phyloP scores from a whole-genome alignment of 352 stramenopile species.

The Globisporangium splendens region DNA sequence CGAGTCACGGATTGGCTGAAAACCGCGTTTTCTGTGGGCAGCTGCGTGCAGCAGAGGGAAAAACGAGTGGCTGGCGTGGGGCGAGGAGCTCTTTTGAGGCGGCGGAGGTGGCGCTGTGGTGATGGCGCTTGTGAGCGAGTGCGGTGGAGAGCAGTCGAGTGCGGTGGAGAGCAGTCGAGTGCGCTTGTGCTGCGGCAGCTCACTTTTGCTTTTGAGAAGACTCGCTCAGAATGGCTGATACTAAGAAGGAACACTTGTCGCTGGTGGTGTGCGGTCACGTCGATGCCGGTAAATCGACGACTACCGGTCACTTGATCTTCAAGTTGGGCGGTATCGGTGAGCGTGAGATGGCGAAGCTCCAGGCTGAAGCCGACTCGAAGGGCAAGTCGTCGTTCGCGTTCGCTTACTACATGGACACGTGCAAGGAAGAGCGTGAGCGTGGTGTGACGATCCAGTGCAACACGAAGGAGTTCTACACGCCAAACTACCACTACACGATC shows the following conservation, averaged over 20 bases:
- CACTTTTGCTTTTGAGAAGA: constrained; percentile 12
- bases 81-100: not conserved
- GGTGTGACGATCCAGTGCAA: constrained; percentile 98
- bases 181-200: not conserved
- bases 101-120: not conserved
- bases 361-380: constrained; percentile 96
- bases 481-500: constrained; percentile 97
- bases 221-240: constrained; percentile 18
- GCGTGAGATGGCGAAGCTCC: constrained; percentile 98
- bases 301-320: constrained; percentile 99
- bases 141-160: too few species aligned
- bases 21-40: not conserved
- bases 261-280: constrained; percentile 96
- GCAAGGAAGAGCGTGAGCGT: constrained; percentile 97
- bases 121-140: not conserved
- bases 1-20: not conserved
- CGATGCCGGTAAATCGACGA: constrained; percentile 99
- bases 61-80: not conserved
- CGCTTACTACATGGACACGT: constrained; percentile 98
- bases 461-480: constrained; percentile 97
- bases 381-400: constrained; percentile 99
- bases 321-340: constrained; percentile 99
- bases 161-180: too few species aligned
- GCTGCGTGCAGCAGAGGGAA: not conserved
- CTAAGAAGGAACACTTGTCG: constrained; percentile 88